Conservation (phyloP, 2,329 filamentous ascomycete species). For the Elsinoe perseae region DNA sequence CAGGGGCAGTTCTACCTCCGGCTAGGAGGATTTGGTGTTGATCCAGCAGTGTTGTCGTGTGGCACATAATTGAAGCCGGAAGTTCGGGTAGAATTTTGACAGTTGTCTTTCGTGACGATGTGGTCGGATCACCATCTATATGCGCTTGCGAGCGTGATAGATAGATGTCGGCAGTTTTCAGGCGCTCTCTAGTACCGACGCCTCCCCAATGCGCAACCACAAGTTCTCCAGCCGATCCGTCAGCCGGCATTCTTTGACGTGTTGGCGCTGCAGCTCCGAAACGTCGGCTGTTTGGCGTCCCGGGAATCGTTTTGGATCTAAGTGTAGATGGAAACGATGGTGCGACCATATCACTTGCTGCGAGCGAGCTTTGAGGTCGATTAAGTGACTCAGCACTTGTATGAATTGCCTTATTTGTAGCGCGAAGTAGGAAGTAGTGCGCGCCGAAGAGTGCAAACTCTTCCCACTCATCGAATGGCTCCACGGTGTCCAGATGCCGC, state of each 20-base stretch:
- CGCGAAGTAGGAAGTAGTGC: constrained; percentile 75
- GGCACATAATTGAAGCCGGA: constrained; percentile 53
- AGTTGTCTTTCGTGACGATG: not conserved
- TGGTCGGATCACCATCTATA: constrained; percentile 19
- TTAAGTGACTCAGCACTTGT: not conserved
- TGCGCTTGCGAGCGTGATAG: constrained; percentile 20
- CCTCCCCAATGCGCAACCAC: constrained; percentile 31
- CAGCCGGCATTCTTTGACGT: not conserved
- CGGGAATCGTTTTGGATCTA: not conserved
- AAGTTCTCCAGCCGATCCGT: too few species aligned
- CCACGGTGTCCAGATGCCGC: constrained; percentile 56
- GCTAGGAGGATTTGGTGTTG: constrained; percentile 53
- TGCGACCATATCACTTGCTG: not conserved
- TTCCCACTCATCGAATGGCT: constrained; percentile 94
- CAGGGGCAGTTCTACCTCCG: constrained; percentile 73
- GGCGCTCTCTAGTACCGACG: constrained; percentile 41
- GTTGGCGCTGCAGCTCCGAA: constrained; percentile 29
- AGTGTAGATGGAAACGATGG: not conserved
- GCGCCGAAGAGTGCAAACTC: constrained; percentile 78
- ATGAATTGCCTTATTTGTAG: constrained; percentile 37
- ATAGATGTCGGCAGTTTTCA: constrained; percentile 42
- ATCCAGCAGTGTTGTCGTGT: constrained; percentile 63
- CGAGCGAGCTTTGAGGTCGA: not conserved
- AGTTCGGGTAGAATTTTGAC: constrained; percentile 23
- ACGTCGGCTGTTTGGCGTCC: constrained; percentile 25